Evolutionary conservation across 805 yeast genomes (phyloP).

Genomic region (Nadsonia fulvescens): DNA sequence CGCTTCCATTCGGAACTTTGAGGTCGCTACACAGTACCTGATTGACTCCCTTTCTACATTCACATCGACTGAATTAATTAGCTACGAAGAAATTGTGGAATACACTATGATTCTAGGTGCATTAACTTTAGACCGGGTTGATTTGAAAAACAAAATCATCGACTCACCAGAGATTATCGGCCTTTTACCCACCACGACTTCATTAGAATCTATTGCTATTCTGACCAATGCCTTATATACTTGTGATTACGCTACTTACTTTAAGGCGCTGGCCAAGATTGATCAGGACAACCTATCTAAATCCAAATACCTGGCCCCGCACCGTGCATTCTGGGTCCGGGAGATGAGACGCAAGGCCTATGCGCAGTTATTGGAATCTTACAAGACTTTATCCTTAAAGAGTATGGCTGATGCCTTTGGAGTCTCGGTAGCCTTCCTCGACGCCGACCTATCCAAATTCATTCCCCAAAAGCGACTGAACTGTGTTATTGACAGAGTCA

Average conservation of each 20-base stretch:
- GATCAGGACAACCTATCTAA: slow-evolving; percentile 52
- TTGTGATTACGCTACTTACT: slow-evolving; percentile 68
- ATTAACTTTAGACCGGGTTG: slow-evolving; percentile 63
- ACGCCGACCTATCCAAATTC: slow-evolving; percentile 67
- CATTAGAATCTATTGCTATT: slow-evolving; percentile 63
- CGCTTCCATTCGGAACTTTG: slow-evolving; percentile 71
- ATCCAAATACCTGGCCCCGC: slow-evolving; percentile 52
- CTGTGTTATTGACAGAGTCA: slow-evolving; percentile 89
- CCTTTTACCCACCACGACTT: slow-evolving; percentile 49
- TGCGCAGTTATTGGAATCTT: slow-evolving; percentile 83
- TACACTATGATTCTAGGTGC: slow-evolving; percentile 84
- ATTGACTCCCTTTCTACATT: slow-evolving; percentile 90
- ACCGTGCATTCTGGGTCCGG: slow-evolving; percentile 69
- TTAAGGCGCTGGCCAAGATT: slow-evolving; percentile 59
- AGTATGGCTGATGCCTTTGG: slow-evolving; percentile 93
- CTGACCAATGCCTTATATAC: slow-evolving; percentile 76
- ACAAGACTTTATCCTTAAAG: slow-evolving; percentile 72
- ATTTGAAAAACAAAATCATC: slow-evolving; percentile 64
- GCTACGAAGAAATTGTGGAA: slow-evolving; percentile 78
- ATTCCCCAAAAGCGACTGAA: slow-evolving; percentile 86
- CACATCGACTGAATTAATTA: slow-evolving; percentile 77
- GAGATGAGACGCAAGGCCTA: slow-evolving; percentile 93
- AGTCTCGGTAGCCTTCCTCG: slow-evolving; percentile 74
- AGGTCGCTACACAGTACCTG: slow-evolving; percentile 66
- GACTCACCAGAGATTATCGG: slow-evolving; percentile 90